phyloP scores from a whole-genome alignment of 345 rosid species.

The Hypericum perforatum region DNA sequence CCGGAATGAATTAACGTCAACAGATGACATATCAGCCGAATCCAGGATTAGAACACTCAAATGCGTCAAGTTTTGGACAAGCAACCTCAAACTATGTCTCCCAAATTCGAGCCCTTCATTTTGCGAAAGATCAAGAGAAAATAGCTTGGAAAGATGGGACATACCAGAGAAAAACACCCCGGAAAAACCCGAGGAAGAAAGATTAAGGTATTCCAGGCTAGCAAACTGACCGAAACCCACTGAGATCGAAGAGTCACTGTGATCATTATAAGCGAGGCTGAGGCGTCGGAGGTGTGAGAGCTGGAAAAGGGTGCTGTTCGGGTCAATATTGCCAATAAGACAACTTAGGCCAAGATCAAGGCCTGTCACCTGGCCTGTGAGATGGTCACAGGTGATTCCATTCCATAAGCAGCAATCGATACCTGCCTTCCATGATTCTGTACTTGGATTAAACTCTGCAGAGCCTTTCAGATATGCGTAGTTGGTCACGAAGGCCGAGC shows the following conservation, averaged over 20 bases:
- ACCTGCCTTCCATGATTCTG: background rate
- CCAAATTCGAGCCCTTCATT: background rate
- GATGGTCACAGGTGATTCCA: slow-evolving; percentile 17
- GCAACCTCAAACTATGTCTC: background rate
- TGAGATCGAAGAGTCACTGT: slow-evolving; percentile 5
- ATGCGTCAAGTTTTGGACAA: slow-evolving; percentile 9
- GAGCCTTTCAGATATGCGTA: too few species aligned
- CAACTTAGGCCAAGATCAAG: slow-evolving; percentile 11
- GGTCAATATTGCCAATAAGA: background rate
- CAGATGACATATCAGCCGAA: background rate
- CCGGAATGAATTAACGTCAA: background rate
- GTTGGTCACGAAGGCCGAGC: too few species aligned
- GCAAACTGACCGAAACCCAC: slow-evolving; percentile 3
- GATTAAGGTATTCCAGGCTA: slow-evolving; percentile 9
- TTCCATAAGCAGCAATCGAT: slow-evolving; percentile 25
- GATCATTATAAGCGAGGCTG: slow-evolving; percentile 20
- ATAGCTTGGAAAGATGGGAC: slow-evolving; percentile 6
- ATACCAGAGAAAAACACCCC: slow-evolving; percentile 7
- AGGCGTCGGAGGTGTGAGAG: slow-evolving; percentile 17
- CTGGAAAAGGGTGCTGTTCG: slow-evolving; percentile 16
- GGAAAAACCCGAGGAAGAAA: background rate
- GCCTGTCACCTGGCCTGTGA: slow-evolving; percentile 14
- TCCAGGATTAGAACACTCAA: slow-evolving; percentile 5
- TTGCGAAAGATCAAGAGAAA: slow-evolving; percentile 13
- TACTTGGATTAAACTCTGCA: too few species aligned